Evolutionary conservation across 495 filamentous ascomycete genomes (phyloP), one percentile per base, ranked within the genome.

Genomic region (Copromyces sp.): DNA sequence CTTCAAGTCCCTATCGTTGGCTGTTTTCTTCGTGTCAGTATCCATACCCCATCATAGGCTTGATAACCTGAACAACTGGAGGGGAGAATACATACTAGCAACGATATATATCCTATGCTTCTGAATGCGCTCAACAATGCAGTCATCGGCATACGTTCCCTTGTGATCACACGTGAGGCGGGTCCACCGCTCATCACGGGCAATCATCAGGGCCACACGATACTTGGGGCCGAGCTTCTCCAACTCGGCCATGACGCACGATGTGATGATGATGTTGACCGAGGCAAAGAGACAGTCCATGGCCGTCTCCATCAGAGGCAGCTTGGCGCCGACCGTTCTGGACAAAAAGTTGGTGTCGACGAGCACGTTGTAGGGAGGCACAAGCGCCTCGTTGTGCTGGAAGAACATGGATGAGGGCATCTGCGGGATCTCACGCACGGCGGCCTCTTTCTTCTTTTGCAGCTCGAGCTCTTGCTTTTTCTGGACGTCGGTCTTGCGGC

Each of bases 101-200:
- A 95, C 93, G 74, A 97, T 91, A 80, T 97, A 97, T 42, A 96
- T 90, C 76, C 90, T 88, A 76, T 91, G 89, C 74, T 89, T 85
- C 77, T 88, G 87, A 32, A 96, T 89, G 35, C 94, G 85, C 79
- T 98, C 95, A 16, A 98, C 94, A 9, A 98, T 87, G 77, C 94
- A 98, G 74, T 98, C 94, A 86, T 97, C 94, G n/a, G 94, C 94
- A 85, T 97, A 97, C 3, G 90, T 90, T 12, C 94, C 94, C 81
- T 92, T 91, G 81, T 98, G 95, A 77, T 93, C 91, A 79, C 95
- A 98, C 74, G 89, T 86, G 41, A 97, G 78, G 69, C 94, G 83
- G 78, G 94, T 90, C 84, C 93, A 98, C 70, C 95, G 82, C 77
- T 96, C 93, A 78, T 99, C 96, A 72, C 94, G 88, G n/a, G 96